These are phyloP conservation scores for Lipomyces sp. DNA, from an alignment of 805 yeast genomes.

Conservation along the genomic window DNA sequence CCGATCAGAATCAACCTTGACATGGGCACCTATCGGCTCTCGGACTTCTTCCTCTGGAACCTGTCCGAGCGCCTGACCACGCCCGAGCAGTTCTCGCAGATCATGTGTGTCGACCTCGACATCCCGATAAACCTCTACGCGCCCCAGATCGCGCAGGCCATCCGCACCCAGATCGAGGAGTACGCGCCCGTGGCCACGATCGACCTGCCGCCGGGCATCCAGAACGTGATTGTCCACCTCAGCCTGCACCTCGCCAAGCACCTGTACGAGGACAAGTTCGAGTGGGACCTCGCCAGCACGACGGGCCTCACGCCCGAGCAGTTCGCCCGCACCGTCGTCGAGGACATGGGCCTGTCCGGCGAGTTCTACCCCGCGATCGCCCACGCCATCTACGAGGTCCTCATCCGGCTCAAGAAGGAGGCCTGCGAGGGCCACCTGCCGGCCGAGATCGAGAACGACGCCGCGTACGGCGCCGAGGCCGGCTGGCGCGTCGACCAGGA, in stretches of 20 bases:
- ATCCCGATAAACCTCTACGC: constrained; percentile 55
- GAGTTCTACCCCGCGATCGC: constrained; percentile 91
- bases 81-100: constrained; percentile 70
- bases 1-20: constrained; percentile 67
- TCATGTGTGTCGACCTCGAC: constrained; percentile 80
- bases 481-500: constrained; percentile 73
- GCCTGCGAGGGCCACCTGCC: constrained; percentile 66
- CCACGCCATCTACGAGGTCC: constrained; percentile 76
- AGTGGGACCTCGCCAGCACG: constrained; percentile 68
- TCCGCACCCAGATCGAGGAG: constrained; percentile 77
- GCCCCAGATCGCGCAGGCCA: constrained; percentile 65
- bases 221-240: constrained; percentile 75
- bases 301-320: constrained; percentile 65
- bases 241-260: constrained; percentile 79
- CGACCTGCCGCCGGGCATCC: constrained; percentile 54
- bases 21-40: constrained; percentile 50
- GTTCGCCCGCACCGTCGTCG: constrained; percentile 78
- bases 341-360: constrained; percentile 75
- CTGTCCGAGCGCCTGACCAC: constrained; percentile 52
- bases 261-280: constrained; percentile 86
- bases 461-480: constrained; percentile 59
- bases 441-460: constrained; percentile 52
- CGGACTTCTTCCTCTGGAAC: constrained; percentile 75
- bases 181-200: constrained; percentile 60
- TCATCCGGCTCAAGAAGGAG: constrained; percentile 74